A percentile compares a stretch with the other conserved stretches of the same genome.
These are phyloP conservation scores for Hordeum marinum DNA, from an alignment of 176 grass and related monocot species.

Conservation along the genomic window DNA sequence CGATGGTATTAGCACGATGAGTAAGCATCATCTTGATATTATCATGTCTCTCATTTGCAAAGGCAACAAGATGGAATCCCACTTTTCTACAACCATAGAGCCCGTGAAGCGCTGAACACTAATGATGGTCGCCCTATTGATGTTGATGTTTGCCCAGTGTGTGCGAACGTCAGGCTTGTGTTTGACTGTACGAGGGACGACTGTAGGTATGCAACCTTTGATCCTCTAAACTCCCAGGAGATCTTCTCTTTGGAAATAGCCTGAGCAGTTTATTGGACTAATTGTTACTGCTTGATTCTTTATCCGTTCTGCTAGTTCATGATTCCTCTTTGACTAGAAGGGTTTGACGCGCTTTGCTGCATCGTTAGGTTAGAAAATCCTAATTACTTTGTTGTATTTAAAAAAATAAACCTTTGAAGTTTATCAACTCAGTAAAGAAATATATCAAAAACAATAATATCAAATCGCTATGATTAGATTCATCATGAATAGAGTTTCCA, in stretches of 20 bases:
- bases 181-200: conserved; percentile 81
- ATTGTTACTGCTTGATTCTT: not conserved
- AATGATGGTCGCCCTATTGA: conserved; percentile 55
- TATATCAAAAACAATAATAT: no score
- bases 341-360: no score
- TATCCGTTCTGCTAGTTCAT: no score
- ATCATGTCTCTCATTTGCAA: conserved; percentile 57
- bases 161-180: conserved; percentile 52
- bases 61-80: conserved; percentile 9
- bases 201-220: conserved; percentile 52
- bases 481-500: no score
- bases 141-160: conserved; percentile 62
- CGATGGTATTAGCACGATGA: conserved; percentile 56
- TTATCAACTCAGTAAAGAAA: no score
- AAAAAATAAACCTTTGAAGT: no score
- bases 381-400: no score
- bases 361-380: no score
- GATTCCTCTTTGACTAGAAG: conserved; percentile 7
- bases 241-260: not conserved
- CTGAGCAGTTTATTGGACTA: not conserved
- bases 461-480: no score
- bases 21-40: conserved; percentile 62
- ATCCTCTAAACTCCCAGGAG: not conserved
- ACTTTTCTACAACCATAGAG: conserved; percentile 40
- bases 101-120: conserved; percentile 26